phyloP scores from a whole-genome alignment of 768 basidiomycete species.

The Nidularia sp. region DNA sequence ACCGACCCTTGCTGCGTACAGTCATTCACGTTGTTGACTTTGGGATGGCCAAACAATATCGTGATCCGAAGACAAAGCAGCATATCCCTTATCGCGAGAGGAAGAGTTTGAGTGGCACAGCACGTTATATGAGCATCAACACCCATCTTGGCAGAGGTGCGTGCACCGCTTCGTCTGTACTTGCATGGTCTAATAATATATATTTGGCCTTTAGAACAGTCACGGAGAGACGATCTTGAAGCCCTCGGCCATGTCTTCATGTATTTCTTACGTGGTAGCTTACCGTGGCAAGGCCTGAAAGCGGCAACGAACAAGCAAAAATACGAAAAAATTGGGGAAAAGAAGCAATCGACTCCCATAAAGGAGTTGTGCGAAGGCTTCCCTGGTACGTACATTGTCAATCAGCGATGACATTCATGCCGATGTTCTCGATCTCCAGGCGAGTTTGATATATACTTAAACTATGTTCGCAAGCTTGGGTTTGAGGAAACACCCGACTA shows the following conservation, averaged over 20 bases:
- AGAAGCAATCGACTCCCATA: conserved; percentile 98
- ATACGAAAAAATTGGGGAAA: conserved; percentile 99
- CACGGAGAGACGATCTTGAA: conserved; percentile 94
- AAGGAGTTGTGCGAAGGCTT: conserved; percentile 95
- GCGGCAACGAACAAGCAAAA: conserved; percentile 99
- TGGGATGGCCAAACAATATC: conserved; percentile 99
- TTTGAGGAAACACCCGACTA: conserved; percentile 99
- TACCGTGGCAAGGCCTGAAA: conserved; percentile 99
- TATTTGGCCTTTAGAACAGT: conserved; percentile 57
- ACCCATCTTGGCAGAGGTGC: conserved; percentile 95
- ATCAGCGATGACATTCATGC: background rate
- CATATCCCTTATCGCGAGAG: conserved; percentile 99
- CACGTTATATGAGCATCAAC: conserved; percentile 99
- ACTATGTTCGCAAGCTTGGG: conserved; percentile 97
- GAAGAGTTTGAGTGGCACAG: conserved; percentile 95
- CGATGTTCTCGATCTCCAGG: conserved; percentile 42
- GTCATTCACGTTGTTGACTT: conserved; percentile 96
- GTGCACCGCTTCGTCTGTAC: conserved; percentile 10
- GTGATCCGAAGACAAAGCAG: conserved; percentile 98
- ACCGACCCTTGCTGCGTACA: conserved; percentile 19
- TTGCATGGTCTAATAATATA: conserved; percentile 5
- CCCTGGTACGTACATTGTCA: conserved; percentile 54
- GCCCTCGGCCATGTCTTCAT: conserved; percentile 99
- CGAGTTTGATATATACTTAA: conserved; percentile 97
- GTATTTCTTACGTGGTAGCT: conserved; percentile 95